Base-by-base conservation (phyloP, 1,284 basidiomycete species). In the Sporisorium graminicola region DNA sequence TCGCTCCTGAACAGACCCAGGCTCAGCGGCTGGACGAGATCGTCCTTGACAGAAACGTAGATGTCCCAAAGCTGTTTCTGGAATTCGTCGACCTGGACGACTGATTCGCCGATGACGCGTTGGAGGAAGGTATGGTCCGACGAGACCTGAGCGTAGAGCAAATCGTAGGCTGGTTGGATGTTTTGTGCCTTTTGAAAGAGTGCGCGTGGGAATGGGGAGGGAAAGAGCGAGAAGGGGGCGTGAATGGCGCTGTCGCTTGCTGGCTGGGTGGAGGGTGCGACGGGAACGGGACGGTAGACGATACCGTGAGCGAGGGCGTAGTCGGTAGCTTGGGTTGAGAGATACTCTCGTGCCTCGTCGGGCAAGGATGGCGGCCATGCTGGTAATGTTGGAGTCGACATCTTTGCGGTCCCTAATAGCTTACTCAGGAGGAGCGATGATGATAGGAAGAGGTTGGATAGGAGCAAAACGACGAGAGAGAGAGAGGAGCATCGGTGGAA, bases 1-100 rank as follows among this genome's bases (percentile, higher is more conserved):
- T 99, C 96, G 16, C 94, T 96, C 55, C 97, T 89, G 86, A 98
- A 98, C n/a, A 99, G 87, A 13, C 95, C 95, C 12, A 99, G 89
- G 72, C 96, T 92, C 24, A 94, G 87, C 2, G 91, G 89, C 93
- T 98, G 82, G 5, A 76, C 60, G 5, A 73, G 63, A 12, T 78
- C 66, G 12, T 77, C 73, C 18, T 65, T 71, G 49, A 95, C 87
- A 40, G 86, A 82, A 83, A 91, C 92, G 93, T 94, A 98, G 1
- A 93, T 91, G 27, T 88, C 89, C 93, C 94, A 99, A 0, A 98
- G 87, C 77, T 91, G 88, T 0, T 91, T 91, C 44, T 94, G 93
- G 82, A 98, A 98, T 50, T 90, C 90, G 83, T 99, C 96, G 0
- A 94, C 94, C 71, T 90, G 90, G 18, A 91, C 91, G 20, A 95